Base-by-base conservation (phyloP, 495 filamentous ascomycete species). In the Hypoxylon fuscum region DNA sequence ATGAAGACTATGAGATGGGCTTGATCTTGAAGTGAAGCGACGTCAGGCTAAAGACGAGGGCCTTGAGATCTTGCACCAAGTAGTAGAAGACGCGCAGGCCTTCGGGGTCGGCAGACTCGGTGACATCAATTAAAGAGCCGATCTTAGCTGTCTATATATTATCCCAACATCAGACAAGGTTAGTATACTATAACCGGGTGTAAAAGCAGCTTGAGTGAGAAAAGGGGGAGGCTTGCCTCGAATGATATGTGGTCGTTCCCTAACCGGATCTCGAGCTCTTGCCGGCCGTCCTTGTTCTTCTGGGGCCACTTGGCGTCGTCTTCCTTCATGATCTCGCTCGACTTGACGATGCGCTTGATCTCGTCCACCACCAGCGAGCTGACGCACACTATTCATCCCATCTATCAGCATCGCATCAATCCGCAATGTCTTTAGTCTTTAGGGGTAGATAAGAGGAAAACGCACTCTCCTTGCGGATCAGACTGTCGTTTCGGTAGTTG, bases 11-110 rank as follows among this genome's bases (percentile, higher is more conserved):
- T 20, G 69, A 93, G 63, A 93, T 92, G n/a, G 90, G 90, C 75
- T 93, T 93, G 77, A 93, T 92, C 87, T 98, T 99, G 83, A 98
- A 99, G 77, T 99, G 96, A 45, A 99, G 83, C 9, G 91, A 90
- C 63, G 97, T 98, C 25, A 99, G 79, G 25, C 93, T 96, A 76
- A 99, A 99, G 1, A 98, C 90, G 22, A 99, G 85, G 11, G 95
- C 95, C 78, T 98, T 98, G 43, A 99, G 80, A 69, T 99, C 96
- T 72, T 98, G 96, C 3, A 98, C 94, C 0, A 99, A 89, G 70
- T 99, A 99, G 81, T 99, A 98, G 75, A 99, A 99, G n/a, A 99
- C 96, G 10, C 96, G 86, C 11, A 99, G 84, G 27, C 96, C 96
- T 74, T 99, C 96, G 8, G 96, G 96, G 72, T 99, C 96, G 17